phyloP scores from a whole-genome alignment of 139 green algal species.

The Tetradesmus lagerheimii region DNA sequence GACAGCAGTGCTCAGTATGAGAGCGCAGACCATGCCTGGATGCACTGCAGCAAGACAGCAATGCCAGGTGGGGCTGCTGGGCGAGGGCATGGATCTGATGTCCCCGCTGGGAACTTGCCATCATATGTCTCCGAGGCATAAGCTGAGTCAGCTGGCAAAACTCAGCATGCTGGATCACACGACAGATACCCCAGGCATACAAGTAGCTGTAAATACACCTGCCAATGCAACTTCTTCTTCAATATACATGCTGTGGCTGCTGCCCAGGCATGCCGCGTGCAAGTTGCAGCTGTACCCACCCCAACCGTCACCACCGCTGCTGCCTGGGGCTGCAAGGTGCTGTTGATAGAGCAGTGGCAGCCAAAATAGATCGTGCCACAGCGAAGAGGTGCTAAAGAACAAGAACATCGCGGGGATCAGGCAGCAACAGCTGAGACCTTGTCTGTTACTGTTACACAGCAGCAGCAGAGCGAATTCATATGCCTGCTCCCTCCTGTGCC shows the following conservation, averaged over 20 bases:
- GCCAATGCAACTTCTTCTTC: too few species aligned
- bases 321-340: background rate
- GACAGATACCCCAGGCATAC: too few species aligned
- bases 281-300: background rate
- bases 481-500: background rate
- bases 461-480: constrained; percentile 8
- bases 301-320: background rate
- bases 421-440: background rate
- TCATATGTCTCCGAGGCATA: too few species aligned
- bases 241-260: background rate
- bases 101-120: too few species aligned
- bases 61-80: too few species aligned
- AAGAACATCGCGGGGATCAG: background rate
- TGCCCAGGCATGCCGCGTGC: background rate
- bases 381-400: background rate
- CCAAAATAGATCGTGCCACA: background rate
- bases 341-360: background rate
- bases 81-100: too few species aligned
- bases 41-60: background rate
- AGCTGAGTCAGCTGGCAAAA: too few species aligned
- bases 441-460: background rate
- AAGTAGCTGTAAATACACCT: too few species aligned
- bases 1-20: too few species aligned
- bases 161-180: too few species aligned
- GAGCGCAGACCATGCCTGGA: too few species aligned